These are phyloP conservation scores for Nepenthes alata DNA, from an alignment of 179 eudicot genomes.

Conservation along the genomic window DNA sequence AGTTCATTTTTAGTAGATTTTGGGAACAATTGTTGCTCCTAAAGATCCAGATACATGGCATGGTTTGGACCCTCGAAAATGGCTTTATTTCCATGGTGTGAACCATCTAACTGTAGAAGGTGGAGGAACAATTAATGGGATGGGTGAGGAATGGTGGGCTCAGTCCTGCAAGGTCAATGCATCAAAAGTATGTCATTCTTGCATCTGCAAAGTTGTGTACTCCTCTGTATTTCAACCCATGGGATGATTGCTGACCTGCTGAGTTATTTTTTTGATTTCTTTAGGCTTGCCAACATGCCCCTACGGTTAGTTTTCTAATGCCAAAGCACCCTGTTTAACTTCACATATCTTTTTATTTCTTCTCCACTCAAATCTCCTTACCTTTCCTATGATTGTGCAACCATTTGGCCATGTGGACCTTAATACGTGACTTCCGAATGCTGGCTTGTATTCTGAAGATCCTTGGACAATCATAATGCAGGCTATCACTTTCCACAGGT, in stretches of 20 bases:
- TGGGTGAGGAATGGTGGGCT: constrained; percentile 93
- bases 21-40: constrained; percentile 68
- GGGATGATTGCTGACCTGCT: constrained; percentile 4
- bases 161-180: constrained; percentile 65
- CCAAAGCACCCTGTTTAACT: not conserved
- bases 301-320: constrained; percentile 55
- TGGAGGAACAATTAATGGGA: constrained; percentile 72
- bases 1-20: constrained; percentile 32
- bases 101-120: constrained; percentile 60
- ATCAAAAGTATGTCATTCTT: constrained; percentile 39
- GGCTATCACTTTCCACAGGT: constrained; percentile 77
- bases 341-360: not conserved
- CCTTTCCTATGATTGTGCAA: not conserved
- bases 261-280: constrained; percentile 10
- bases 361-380: not conserved
- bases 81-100: constrained; percentile 76
- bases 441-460: not conserved
- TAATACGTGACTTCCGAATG: not conserved
- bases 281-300: constrained; percentile 93
- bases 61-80: constrained; percentile 55
- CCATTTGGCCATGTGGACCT: not conserved
- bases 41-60: constrained; percentile 59
- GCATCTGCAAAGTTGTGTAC: constrained; percentile 4
- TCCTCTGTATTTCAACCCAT: not conserved
- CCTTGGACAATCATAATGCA: constrained; percentile 25